Conservation (phyloP, 176 grass and related monocot genomes). For the Thinopyrum elongatum region DNA sequence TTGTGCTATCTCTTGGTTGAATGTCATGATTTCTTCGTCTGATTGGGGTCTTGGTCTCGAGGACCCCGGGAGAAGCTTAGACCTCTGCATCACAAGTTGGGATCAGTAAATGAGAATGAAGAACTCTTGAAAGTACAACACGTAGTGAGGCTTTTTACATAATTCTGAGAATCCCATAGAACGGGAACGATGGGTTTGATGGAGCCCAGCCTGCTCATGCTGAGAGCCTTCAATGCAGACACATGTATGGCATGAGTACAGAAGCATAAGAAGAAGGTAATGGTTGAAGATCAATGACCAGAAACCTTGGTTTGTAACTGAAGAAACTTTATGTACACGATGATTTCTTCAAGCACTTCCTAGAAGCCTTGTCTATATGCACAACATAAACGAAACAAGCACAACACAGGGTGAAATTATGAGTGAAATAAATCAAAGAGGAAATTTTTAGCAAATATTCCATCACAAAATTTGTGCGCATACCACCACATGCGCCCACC, state of each 20-base stretch:
- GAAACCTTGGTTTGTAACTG: slow-evolving; percentile 78
- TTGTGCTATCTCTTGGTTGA: slow-evolving; percentile 57
- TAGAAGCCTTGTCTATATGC: slow-evolving; percentile 79
- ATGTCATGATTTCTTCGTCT: slow-evolving; percentile 19
- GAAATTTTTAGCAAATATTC: background rate
- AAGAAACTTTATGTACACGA: slow-evolving; percentile 84
- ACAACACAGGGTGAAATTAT: background rate
- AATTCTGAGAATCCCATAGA: slow-evolving; percentile 48
- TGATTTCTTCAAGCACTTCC: slow-evolving; percentile 70
- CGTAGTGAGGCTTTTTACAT: slow-evolving; percentile 28
- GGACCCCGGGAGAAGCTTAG: slow-evolving; percentile 13
- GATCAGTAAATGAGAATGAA: background rate
- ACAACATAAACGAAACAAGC: background rate
- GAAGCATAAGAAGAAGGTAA: background rate
- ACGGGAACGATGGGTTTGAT: slow-evolving; percentile 67
- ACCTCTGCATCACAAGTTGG: background rate
- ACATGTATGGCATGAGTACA: background rate
- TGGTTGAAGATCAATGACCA: background rate
- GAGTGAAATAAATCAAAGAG: background rate
- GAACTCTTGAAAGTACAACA: background rate
- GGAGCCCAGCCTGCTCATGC: slow-evolving; percentile 79
- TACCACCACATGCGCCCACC: background rate
- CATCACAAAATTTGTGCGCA: no score
- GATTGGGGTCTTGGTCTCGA: slow-evolving; percentile 1
- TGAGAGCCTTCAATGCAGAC: slow-evolving; percentile 53